Conservation (phyloP, 202 grass and related monocot species). For the Panicum virgatum region DNA sequence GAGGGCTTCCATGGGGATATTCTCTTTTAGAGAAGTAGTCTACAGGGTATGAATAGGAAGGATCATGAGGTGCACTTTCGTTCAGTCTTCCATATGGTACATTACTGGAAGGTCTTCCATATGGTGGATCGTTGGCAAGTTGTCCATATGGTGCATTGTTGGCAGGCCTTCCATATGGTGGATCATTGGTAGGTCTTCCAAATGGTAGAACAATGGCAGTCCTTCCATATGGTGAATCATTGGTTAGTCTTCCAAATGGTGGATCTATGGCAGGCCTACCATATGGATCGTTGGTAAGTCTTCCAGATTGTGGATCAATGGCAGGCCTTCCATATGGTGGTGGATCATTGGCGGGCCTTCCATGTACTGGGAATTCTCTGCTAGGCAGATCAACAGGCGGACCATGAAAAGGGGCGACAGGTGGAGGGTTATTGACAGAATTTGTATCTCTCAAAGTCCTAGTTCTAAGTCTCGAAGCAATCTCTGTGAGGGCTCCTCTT, state of each 20-base stretch:
- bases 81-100: constrained; percentile 37
- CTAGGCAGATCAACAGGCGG: constrained; percentile 60
- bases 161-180: constrained; percentile 44
- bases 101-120: constrained; percentile 31
- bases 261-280: constrained; percentile 46
- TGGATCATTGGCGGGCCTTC: constrained; percentile 49
- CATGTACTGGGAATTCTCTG: constrained; percentile 48
- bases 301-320: constrained; percentile 35
- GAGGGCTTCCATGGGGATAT: constrained; percentile 48
- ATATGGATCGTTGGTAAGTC: constrained; percentile 18
- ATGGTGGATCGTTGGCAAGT: constrained; percentile 24
- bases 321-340: constrained; percentile 44
- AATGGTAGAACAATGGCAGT: constrained; percentile 1
- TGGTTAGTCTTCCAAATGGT: constrained; percentile 33
- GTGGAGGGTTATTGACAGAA: constrained; percentile 49
- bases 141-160: constrained; percentile 17
- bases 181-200: constrained; percentile 38
- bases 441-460: constrained; percentile 70
- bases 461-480: constrained; percentile 87
- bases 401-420: constrained; percentile 54
- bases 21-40: constrained; percentile 54
- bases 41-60: constrained; percentile 34
- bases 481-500: constrained; percentile 77
- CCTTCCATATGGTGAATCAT: constrained; percentile 39
- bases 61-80: constrained; percentile 42